Evolutionary conservation across 2,329 filamentous ascomycete genomes (phyloP).

Genomic region (Penicillium freii): DNA sequence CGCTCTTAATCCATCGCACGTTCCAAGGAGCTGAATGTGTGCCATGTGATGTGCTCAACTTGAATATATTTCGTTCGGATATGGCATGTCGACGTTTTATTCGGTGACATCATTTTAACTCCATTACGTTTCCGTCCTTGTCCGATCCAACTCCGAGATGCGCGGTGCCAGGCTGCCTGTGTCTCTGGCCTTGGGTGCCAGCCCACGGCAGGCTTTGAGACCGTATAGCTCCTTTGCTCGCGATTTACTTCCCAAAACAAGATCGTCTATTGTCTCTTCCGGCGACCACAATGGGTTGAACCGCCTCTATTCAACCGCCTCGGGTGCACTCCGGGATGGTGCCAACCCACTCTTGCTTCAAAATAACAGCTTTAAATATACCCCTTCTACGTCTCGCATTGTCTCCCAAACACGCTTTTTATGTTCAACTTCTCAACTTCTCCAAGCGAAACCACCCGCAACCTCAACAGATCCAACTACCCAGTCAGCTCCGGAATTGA

Average conservation of each 20-base stretch:
- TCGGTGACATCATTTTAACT: slow-evolving; percentile 28
- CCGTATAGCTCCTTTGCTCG: slow-evolving; percentile 18
- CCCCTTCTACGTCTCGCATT: slow-evolving; percentile 15
- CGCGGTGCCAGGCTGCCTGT: slow-evolving; percentile 43
- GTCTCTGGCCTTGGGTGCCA: slow-evolving; percentile 34
- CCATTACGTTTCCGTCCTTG: slow-evolving; percentile 15
- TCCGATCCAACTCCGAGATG: slow-evolving; percentile 35
- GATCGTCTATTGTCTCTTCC: background rate
- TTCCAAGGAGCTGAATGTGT: slow-evolving; percentile 11
- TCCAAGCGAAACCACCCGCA: slow-evolving; percentile 29
- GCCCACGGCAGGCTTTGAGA: slow-evolving; percentile 26
- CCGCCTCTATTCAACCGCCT: slow-evolving; percentile 27
- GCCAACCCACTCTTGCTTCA: slow-evolving; percentile 17
- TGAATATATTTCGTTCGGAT: slow-evolving; percentile 24
- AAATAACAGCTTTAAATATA: slow-evolving; percentile 15
- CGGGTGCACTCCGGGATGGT: slow-evolving; percentile 22
- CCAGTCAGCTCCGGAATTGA: slow-evolving; percentile 38
- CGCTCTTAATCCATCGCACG: slow-evolving; percentile 16
- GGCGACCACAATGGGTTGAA: slow-evolving; percentile 11
- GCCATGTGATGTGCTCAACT: slow-evolving; percentile 10
- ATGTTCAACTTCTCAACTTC: slow-evolving; percentile 26
- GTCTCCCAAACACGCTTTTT: slow-evolving; percentile 28
- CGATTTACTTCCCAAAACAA: slow-evolving; percentile 18
- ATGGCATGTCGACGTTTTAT: slow-evolving; percentile 30
- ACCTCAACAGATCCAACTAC: slow-evolving; percentile 25